Conservation (phyloP, 352 stramenopile genomes). For the Pelagophyceae sp. region DNA sequence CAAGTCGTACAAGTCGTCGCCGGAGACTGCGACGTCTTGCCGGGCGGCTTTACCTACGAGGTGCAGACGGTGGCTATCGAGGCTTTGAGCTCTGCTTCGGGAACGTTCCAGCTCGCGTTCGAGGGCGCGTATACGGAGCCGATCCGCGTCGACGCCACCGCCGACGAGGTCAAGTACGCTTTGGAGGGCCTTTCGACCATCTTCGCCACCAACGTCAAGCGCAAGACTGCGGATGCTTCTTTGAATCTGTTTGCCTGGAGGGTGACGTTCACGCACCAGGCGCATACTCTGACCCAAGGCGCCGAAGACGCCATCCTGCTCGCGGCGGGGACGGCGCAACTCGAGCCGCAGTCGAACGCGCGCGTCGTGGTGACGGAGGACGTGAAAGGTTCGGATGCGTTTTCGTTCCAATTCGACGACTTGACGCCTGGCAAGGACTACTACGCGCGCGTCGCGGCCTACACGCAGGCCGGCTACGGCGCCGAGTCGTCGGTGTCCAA, state of each 20-base stretch:
- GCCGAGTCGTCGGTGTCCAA: slow-evolving; percentile 38
- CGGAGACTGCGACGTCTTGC: slow-evolving; percentile 73
- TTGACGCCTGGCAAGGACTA: slow-evolving; percentile 80
- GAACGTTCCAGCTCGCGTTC: slow-evolving; percentile 75
- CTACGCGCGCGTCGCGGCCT: slow-evolving; percentile 81
- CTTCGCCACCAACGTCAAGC: slow-evolving; percentile 51
- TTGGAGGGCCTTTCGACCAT: slow-evolving; percentile 62
- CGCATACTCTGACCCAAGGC: slow-evolving; percentile 75
- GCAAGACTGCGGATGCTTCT: slow-evolving; percentile 10
- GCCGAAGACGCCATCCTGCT: slow-evolving; percentile 66
- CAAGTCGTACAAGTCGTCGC: slow-evolving; percentile 58
- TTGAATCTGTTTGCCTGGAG: slow-evolving; percentile 57
- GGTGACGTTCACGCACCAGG: slow-evolving; percentile 82
- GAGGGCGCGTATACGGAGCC: slow-evolving; percentile 63
- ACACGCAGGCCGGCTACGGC: slow-evolving; percentile 85
- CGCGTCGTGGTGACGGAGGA: slow-evolving; percentile 71
- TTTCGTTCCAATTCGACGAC: slow-evolving; percentile 64
- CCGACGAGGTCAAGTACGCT: slow-evolving; percentile 65
- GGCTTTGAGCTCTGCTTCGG: slow-evolving; percentile 48
- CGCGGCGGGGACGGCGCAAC: slow-evolving; percentile 43
- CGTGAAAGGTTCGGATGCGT: slow-evolving; percentile 75
- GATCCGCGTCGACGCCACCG: slow-evolving; percentile 62
- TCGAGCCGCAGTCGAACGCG: slow-evolving; percentile 50
- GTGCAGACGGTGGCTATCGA: slow-evolving; percentile 75
- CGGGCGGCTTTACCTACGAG: slow-evolving; percentile 82